phyloP scores from a whole-genome alignment of 2,329 filamentous ascomycete species.

The Exophiala sideris region DNA sequence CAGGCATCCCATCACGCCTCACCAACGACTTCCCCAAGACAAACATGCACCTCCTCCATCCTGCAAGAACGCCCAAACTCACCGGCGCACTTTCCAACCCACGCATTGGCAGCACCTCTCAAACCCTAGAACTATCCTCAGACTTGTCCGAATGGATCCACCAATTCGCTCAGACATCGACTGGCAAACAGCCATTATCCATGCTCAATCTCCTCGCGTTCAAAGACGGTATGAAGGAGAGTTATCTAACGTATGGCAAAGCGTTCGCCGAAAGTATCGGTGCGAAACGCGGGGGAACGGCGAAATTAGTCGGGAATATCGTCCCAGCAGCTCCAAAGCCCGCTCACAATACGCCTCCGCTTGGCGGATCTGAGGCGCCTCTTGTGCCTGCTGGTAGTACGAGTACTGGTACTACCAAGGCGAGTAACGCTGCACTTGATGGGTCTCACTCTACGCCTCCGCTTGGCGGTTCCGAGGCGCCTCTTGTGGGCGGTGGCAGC shows the following conservation, averaged over 20 bases:
- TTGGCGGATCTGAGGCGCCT: too few species aligned
- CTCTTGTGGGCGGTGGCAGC: too few species aligned
- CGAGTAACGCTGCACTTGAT: background rate
- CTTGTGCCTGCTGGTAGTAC: too few species aligned
- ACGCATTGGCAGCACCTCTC: slow-evolving; percentile 34
- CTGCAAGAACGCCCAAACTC: slow-evolving; percentile 32
- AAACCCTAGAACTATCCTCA: slow-evolving; percentile 55
- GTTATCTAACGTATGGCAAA: slow-evolving; percentile 57
- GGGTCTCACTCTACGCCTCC: background rate
- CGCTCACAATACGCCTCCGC: background rate
- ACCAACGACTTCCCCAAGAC: slow-evolving; percentile 27
- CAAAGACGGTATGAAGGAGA: slow-evolving; percentile 45
- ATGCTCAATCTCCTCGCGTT: slow-evolving; percentile 65
- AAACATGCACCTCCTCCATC: slow-evolving; percentile 22
- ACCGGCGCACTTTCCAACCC: slow-evolving; percentile 36
- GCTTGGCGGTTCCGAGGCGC: too few species aligned
- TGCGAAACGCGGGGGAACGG: slow-evolving; percentile 52
- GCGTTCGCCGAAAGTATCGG: slow-evolving; percentile 46
- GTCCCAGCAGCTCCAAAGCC: slow-evolving; percentile 32
- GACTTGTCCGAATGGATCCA: slow-evolving; percentile 52
- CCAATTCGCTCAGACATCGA: slow-evolving; percentile 30
- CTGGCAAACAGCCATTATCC: slow-evolving; percentile 47
- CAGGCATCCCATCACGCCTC: slow-evolving; percentile 38
- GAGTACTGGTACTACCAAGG: too few species aligned
- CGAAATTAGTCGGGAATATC: slow-evolving; percentile 61